Base-by-base conservation (phyloP, 2,329 filamentous ascomycete genomes). In the Claviceps cyperi region DNA sequence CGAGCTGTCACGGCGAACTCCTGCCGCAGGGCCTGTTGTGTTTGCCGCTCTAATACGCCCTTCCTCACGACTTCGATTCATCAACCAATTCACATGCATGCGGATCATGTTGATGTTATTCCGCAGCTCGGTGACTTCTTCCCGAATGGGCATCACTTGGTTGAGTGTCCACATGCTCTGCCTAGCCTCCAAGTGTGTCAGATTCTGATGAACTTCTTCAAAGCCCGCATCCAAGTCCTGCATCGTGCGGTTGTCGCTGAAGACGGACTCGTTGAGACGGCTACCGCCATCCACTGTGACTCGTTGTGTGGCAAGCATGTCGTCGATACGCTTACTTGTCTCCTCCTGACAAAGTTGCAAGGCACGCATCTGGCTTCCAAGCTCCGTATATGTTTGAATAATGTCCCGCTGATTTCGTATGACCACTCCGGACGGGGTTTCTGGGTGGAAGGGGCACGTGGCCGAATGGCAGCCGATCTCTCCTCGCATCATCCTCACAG, bases 141-240 rank as follows among this genome's bases (percentile, higher is more conserved):
- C 77, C 51, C 78, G 77, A 53, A 82, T 73, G 7, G 75, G 77
- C 58, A 79, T 71, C 5, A 77, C 74, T 60, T 81, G 76, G 56
- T 80, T 81, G 58, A 81, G 70, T 8, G 79, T 70, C 70, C 77
- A 74, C 63, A 80, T 74, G 35, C 73, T 77, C 58, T 81, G 77
- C 46, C 76, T 72, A 3, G 74, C 75, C 58, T 81, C 78, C 47
- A 80, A 68, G 51, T 80, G 77, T 19, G 72, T 75, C 38, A 81
- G 58, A 41, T 73, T 73, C 50, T 77, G 73, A 47, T 77, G 74
- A 2, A 82, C 63, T 46, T 77, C 73, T 55, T 78, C 76, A 41
- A 81, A 73, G 4, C 68, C 66, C 28, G 65, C 66, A 48, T 69
- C 66, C 21, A 69, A 53, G 48, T 69, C 62, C 69, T 75, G 60